These are phyloP conservation scores for Parathielavia hyrcaniae DNA, from an alignment of 495 filamentous ascomycete species.

Conservation along the genomic window DNA sequence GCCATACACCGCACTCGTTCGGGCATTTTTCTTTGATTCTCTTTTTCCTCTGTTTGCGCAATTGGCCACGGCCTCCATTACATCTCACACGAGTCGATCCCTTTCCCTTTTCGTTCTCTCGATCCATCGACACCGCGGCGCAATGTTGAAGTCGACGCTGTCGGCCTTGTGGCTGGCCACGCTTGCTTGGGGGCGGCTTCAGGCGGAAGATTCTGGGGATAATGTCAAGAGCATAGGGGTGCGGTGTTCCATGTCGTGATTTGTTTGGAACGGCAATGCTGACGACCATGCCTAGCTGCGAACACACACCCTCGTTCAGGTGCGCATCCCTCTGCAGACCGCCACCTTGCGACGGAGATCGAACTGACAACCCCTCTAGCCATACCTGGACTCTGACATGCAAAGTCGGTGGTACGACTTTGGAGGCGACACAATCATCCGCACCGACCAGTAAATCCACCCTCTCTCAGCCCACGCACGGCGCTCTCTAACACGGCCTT, in stretches of 20 bases:
- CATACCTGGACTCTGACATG: conserved; percentile 96
- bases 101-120: conserved; percentile 5
- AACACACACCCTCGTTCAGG: conserved; percentile 63
- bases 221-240: conserved; percentile 54
- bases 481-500: background rate
- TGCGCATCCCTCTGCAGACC: conserved; percentile 36
- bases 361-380: conserved; percentile 39
- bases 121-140: conserved; percentile 7
- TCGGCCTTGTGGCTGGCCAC: conserved; percentile 53
- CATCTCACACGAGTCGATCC: background rate
- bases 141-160: conserved; percentile 44
- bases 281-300: conserved; percentile 50
- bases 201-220: conserved; percentile 35
- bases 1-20: conserved; percentile 20
- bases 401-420: conserved; percentile 99
- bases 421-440: conserved; percentile 89
- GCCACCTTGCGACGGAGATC: background rate
- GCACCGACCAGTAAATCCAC: conserved; percentile 72
- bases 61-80: conserved; percentile 7
- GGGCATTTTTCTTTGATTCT: conserved; percentile 14
- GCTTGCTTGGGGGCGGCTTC: conserved; percentile 39
- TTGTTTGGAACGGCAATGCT: conserved; percentile 7
- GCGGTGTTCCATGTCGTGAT: background rate
- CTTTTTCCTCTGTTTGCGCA: conserved; percentile 8
- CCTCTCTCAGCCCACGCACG: background rate